Conservation (phyloP, 163 green algal genomes). For the Dunaliella salina region DNA sequence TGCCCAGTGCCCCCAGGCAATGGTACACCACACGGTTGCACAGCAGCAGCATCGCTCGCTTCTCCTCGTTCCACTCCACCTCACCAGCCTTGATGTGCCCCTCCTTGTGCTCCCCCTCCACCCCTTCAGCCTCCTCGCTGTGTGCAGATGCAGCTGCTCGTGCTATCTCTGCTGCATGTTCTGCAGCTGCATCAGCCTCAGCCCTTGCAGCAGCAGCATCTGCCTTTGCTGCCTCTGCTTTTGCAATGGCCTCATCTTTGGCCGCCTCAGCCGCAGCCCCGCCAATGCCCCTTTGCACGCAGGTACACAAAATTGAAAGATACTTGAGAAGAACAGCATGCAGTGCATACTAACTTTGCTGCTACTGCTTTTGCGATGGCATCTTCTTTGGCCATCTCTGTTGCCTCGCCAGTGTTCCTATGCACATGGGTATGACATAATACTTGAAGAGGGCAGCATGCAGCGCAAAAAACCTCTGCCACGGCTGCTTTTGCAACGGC, state of each 20-base stretch:
- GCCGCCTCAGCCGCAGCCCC: not conserved
- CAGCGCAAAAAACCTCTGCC: too few species aligned
- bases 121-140: not conserved
- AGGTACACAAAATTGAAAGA: too few species aligned
- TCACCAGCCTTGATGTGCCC: not conserved
- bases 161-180: slow-evolving; percentile 3
- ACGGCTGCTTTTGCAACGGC: too few species aligned
- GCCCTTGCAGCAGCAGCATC: not conserved
- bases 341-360: too few species aligned
- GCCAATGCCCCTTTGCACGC: too few species aligned
- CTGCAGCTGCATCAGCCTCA: slow-evolving; percentile 10
- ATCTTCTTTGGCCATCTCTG: too few species aligned
- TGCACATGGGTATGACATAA: too few species aligned
- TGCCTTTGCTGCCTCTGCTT: not conserved
- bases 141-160: slow-evolving; percentile 10
- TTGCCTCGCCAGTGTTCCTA: too few species aligned
- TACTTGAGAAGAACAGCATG: too few species aligned
- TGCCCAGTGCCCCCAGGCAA: slow-evolving; percentile 25
- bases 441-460: too few species aligned
- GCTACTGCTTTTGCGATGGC: too few species aligned
- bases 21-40: slow-evolving; percentile 29
- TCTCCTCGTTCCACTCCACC: not conserved
- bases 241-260: not conserved
- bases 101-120: not conserved
- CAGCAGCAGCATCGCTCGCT: slow-evolving; percentile 1